A percentile compares a stretch with the other conserved stretches of the same genome.
Evolutionary conservation across 306 rosid genomes (phyloP).

Genomic region (Begonia peltatifolia): DNA sequence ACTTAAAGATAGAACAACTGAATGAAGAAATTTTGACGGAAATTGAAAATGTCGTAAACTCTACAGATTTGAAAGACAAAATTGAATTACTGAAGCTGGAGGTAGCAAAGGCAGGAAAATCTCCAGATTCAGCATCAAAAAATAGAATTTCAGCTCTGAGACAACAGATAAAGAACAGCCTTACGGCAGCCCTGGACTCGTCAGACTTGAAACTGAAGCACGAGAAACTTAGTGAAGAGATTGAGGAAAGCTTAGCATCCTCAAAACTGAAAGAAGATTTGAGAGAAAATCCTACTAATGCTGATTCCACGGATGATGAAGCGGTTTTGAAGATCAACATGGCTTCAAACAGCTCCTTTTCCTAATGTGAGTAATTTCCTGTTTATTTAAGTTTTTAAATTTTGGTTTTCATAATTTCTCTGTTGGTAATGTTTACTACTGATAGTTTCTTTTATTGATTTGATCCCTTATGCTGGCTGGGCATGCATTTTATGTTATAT

Average conservation of each 20-base stretch:
- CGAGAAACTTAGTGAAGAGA: constrained; percentile 37
- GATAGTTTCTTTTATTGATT: no score
- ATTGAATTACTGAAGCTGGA: constrained; percentile 51
- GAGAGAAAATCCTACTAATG: constrained; percentile 17
- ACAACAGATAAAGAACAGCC: constrained; percentile 48
- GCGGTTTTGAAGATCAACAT: constrained; percentile 22
- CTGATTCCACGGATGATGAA: constrained; percentile 16
- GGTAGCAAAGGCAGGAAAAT: constrained; percentile 50
- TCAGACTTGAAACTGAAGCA: constrained; percentile 51
- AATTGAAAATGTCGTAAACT: constrained; percentile 31
- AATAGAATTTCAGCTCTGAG: constrained; percentile 49
- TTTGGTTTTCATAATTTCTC: background rate
- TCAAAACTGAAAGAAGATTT: constrained; percentile 14
- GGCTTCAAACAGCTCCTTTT: constrained; percentile 26
- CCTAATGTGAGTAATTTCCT: constrained; percentile 49
- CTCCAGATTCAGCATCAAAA: constrained; percentile 39
- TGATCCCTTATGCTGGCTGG: no score
- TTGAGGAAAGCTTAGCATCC: constrained; percentile 24
- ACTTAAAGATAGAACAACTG: constrained; percentile 35
- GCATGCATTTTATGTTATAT: no score
- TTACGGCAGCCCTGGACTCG: constrained; percentile 41
- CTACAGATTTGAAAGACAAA: constrained; percentile 49
- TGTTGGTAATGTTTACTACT: background rate
- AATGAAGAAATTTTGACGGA: constrained; percentile 30
- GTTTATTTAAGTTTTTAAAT: background rate